These are phyloP conservation scores for Fusarium sacchari DNA, from an alignment of 2,329 filamentous ascomycete genomes.

Conservation along the genomic window DNA sequence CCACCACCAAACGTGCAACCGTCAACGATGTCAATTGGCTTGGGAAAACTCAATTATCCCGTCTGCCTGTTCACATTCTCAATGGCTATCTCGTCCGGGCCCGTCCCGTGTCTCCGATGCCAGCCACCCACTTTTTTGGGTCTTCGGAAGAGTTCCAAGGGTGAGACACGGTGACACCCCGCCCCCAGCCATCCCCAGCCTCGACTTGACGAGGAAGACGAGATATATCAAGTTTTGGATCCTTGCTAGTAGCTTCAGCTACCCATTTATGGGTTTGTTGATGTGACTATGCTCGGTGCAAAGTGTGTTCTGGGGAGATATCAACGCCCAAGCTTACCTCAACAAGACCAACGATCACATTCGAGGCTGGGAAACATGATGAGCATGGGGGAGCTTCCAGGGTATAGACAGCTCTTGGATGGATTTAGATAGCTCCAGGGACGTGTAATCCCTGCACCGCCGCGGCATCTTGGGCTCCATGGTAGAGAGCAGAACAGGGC, in stretches of 20 bases:
- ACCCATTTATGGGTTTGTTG: slow-evolving; percentile 6
- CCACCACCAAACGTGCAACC: neutral
- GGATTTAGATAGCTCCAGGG: slow-evolving; percentile 22
- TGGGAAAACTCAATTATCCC: neutral
- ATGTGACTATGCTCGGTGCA: slow-evolving; percentile 25
- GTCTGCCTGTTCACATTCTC: slow-evolving; percentile 28
- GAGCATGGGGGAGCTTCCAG: slow-evolving; percentile 17
- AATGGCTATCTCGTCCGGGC: slow-evolving; percentile 18
- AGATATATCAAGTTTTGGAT: slow-evolving; percentile 29
- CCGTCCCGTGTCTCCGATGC: slow-evolving; percentile 33
- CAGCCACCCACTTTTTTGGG: slow-evolving; percentile 37
- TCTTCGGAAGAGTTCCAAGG: slow-evolving; percentile 16
- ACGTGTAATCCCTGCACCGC: slow-evolving; percentile 24
- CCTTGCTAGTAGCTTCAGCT: slow-evolving; percentile 29
- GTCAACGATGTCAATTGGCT: neutral
- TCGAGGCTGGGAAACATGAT: slow-evolving; percentile 31
- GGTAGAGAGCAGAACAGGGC: slow-evolving; percentile 10
- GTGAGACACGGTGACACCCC: slow-evolving; percentile 28
- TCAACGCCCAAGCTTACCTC: slow-evolving; percentile 10
- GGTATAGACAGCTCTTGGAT: slow-evolving; percentile 11
- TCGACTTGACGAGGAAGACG: slow-evolving; percentile 24
- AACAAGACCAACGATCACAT: neutral
- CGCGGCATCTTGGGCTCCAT: slow-evolving; percentile 12
- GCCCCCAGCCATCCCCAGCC: slow-evolving; percentile 40
- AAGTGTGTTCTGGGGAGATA: slow-evolving; percentile 17